Conservation (phyloP, 164 flowering plant genomes). For the Vitis labrusca region DNA sequence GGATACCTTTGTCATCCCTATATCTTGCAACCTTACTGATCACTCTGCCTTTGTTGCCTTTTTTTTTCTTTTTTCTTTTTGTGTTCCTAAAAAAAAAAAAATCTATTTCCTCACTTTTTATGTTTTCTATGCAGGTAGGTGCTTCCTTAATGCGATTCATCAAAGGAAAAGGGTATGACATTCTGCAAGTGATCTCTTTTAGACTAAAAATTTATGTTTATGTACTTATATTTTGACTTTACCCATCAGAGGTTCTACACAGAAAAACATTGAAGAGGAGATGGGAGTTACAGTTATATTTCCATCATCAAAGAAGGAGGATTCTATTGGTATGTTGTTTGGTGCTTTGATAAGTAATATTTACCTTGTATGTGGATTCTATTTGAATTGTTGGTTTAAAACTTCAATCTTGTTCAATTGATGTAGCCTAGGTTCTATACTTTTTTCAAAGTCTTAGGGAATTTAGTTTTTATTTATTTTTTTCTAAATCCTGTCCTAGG, state of each 20-base stretch:
- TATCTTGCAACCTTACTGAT: no score
- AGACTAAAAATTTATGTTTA: background rate
- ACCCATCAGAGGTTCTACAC: conserved; percentile 57
- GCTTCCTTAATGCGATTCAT: conserved; percentile 64
- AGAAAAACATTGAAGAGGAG: conserved; percentile 64
- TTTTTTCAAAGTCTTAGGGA: no score
- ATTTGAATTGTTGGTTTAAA: background rate
- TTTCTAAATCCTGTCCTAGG: no score
- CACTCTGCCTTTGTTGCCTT: background rate
- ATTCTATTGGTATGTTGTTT: conserved; percentile 47
- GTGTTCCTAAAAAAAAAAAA: background rate
- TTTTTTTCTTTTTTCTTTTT: conserved; percentile 1
- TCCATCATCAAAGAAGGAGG: conserved; percentile 62
- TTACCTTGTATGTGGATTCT: background rate
- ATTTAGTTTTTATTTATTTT: no score
- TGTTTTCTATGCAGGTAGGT: conserved; percentile 60
- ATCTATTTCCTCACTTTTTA: conserved; percentile 1
- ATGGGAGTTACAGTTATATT: conserved; percentile 62
- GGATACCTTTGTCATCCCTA: no score
- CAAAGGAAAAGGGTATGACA: conserved; percentile 68
- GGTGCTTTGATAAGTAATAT: conserved; percentile 10
- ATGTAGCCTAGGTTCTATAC: no score
- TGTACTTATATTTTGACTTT: background rate
- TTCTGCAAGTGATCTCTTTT: background rate
- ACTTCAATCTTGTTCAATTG: no score